Evolutionary conservation across 495 filamentous ascomycete genomes (phyloP), one percentile per base, ranked within the genome.

Genomic region (Aspergillus asperescens): DNA sequence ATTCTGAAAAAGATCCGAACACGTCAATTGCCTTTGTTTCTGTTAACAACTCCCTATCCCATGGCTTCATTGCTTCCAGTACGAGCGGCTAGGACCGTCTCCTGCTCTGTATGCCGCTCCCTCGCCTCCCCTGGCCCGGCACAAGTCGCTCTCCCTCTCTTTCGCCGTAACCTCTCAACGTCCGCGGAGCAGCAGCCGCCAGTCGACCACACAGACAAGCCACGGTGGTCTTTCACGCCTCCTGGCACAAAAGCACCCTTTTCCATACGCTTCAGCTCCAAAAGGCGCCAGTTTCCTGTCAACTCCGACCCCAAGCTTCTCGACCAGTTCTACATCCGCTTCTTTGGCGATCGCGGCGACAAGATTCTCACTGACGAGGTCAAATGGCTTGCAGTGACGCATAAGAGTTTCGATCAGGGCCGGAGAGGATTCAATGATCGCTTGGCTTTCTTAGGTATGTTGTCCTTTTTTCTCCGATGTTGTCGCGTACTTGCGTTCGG

Each of bases 331-430:
- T 92, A 95, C 67, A 74, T 76, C 34, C 73, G 72, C 22, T 66
- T 96, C 50, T 71, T 96, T 46, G 89, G 91, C 18, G 67, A 68
- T 48, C 77, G 79, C 48, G 87, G 88, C 57, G 79, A 84, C 50
- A 75, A 78, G 56, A 60, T 91, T 65, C 77, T 97, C 55, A 84
- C 83, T 28, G 90, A 96, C 2, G 90, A 97, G 71, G 75, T 92
- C 58, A 96, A 96, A 71, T 99, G 92, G 93, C 77, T 96, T 58
- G 91, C 92, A 9, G 81, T 99, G 51, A 99, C 93, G 32, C 93
- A 99, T 69, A 96, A 96, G 82, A 95, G 89, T 69, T 97, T 96
- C 67, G 93, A 97, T 71, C 89, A 96, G 60, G 93, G 90, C 42
- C 77, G 89, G 62, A 83, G 90, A 73, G 90, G 90, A 9, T 96